Evolutionary conservation across 2,329 filamentous ascomycete genomes (phyloP), one percentile per base, ranked within the genome.

Genomic region (Exserohilum turcica): DNA sequence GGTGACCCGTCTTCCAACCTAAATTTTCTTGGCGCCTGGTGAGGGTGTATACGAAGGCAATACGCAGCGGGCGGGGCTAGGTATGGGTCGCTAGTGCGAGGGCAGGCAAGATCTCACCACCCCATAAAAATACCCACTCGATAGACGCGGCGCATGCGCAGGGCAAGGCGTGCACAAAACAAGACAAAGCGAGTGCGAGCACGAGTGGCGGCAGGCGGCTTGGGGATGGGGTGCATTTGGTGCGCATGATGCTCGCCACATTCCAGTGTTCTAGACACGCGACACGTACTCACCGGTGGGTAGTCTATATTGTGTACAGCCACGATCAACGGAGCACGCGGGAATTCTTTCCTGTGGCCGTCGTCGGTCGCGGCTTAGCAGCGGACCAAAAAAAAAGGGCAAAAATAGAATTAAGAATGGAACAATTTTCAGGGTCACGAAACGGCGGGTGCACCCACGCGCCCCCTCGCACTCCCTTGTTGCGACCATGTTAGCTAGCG

Each of bases 391-490:
- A n/a, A n/a, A n/a, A n/a, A n/a, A n/a, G n/a, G n/a, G n/a, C n/a
- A n/a, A n/a, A 56, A 59, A 56, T 56, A 57, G 57, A 39, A 43
- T 40, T 43, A 42, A 57, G 51, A 48, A 48, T 57, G 29, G 45
- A 39, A 39, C 21, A n/a, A 19, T 36, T 45, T 18, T 50, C 44
- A 18, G 24, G 47, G 46, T 45, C 40, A 31, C 39, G 51, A 50
- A 50, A 39, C 39, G 27, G 42, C 24, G 19, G 35, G 15, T 52
- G 43, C 50, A 31, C 45, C 6, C 31, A 13, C 31, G 35, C 18
- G 12, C 42, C 27, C 19, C 27, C n/a, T 27, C 21, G n/a, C n/a
- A n/a, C n/a, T n/a, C n/a, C n/a, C n/a, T n/a, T n/a, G n/a, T n/a
- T n/a, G n/a, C 27, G 21, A 13, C n/a, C 6, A 5, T 24, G 27